Conservation (phyloP, 2,329 filamentous ascomycete genomes). For the Verticillium klebahnii region DNA sequence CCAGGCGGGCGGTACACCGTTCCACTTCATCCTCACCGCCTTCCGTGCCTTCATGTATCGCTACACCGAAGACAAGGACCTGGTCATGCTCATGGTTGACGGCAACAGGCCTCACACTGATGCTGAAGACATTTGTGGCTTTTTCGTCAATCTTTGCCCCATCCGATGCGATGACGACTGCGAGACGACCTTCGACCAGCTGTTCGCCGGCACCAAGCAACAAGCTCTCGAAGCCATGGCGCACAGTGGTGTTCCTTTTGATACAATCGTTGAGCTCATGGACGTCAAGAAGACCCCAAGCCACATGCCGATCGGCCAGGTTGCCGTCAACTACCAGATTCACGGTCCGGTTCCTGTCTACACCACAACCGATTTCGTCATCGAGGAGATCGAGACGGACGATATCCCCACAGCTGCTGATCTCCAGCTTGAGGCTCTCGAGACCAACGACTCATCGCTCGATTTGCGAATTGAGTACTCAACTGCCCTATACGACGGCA, state of each 20-base stretch:
- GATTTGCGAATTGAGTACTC: constrained; percentile 19
- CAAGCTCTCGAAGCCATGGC: constrained; percentile 17
- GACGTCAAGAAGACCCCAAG: constrained; percentile 16
- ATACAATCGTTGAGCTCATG: constrained; percentile 18
- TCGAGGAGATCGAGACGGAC: constrained; percentile 14
- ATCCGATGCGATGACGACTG: constrained; percentile 18
- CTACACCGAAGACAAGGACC: constrained; percentile 18
- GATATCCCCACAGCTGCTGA: constrained; percentile 20
- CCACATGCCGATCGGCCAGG: constrained; percentile 18
- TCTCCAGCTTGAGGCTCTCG: constrained; percentile 18
- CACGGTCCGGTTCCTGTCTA: constrained; percentile 16
- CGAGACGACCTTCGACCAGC: constrained; percentile 16
- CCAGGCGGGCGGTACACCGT: constrained; percentile 15
- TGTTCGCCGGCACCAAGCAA: constrained; percentile 16
- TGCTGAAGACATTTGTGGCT: constrained; percentile 16
- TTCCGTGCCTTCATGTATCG: constrained; percentile 19
- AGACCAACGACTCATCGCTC: constrained; percentile 16
- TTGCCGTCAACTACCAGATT: constrained; percentile 20
- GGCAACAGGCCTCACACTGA: constrained; percentile 18
- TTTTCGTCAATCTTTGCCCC: constrained; percentile 20
- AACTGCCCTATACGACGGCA: constrained; percentile 14
- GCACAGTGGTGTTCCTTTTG: constrained; percentile 17
- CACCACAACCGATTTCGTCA: constrained; percentile 17
- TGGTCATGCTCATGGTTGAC: constrained; percentile 19
- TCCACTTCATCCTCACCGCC: constrained; percentile 20